Base-by-base conservation (phyloP, 495 filamentous ascomycete genomes). In the Aspergillus nidulans region DNA sequence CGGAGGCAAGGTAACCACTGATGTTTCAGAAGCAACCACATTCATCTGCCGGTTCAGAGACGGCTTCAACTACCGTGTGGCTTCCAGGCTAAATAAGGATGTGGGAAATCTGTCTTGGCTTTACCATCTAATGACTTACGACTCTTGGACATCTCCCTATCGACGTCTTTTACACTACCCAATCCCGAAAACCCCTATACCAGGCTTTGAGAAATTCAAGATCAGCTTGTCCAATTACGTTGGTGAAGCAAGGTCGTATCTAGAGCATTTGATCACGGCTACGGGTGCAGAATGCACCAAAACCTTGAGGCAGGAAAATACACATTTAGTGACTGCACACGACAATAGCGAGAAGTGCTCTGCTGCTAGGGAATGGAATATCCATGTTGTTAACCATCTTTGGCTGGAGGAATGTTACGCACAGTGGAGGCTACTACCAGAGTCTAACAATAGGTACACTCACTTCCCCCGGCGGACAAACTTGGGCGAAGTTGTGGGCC, bases 401-500 rank as follows among this genome's bases (percentile, higher is more conserved):
- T 99, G 94, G 94, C 80, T 99, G 42, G 94, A 99, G 66, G 95
- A 99, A 60, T 91, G 90, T 69, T 99, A 97, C 65, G 89, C 91
- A 6, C 88, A 85, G 63, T 96, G 91, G 77, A 74, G 87, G 63
- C 67, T 84, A 36, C 85, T 87, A 61, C 77, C 77, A 1, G 62
- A 90, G 4, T 82, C 85, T 1, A 79, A 88, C 53, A 74, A 77
- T 1, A 83, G 85, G 48, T 97, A 95, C 63, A 88, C 76, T 1
- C 78, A 86, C 60, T 99, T 97, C 63, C 95, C 94, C 15, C 75
- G 76, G 8, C 78, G 90, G 49, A 97, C 95, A 3, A 97, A 99
- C 63, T 77, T 99, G 18, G 87, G 90, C 26, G 94, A 97, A 66
- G 81, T 97, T 55, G 87, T 94, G 55, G 94, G 94, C 30, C 87